Percentiles rank a stretch among this genome's conserved stretches.
Conservation (phyloP, 1,284 basidiomycete genomes). For the Marasmius oreades region DNA sequence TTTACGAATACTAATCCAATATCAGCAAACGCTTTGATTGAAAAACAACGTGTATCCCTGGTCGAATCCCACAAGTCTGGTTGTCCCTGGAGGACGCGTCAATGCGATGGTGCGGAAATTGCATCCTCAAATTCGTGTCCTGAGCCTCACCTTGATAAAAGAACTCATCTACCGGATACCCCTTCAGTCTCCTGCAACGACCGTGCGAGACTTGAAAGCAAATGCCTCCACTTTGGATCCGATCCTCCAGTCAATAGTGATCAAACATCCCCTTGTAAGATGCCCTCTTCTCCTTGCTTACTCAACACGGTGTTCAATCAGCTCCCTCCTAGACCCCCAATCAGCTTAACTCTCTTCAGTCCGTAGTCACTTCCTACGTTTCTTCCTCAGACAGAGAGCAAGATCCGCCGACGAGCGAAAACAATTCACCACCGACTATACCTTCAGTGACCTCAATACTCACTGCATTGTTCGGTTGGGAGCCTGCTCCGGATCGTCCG, state of each 20-base stretch:
- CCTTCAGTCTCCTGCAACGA: slow-evolving; percentile 57
- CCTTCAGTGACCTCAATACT: slow-evolving; percentile 57
- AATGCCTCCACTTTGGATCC: slow-evolving; percentile 52
- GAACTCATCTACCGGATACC: slow-evolving; percentile 74
- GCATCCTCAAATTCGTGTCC: background rate
- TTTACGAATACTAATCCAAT: background rate
- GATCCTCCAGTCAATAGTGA: slow-evolving; percentile 47
- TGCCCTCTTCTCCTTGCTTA: background rate
- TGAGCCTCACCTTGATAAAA: slow-evolving; percentile 30
- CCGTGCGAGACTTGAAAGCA: slow-evolving; percentile 56
- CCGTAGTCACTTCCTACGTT: slow-evolving; percentile 31
- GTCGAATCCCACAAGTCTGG: slow-evolving; percentile 72
- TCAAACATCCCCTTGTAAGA: slow-evolving; percentile 71
- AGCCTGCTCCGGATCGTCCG: slow-evolving; percentile 41
- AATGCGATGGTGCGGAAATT: slow-evolving; percentile 65
- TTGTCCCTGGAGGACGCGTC: slow-evolving; percentile 76
- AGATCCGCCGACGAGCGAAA: slow-evolving; percentile 11
- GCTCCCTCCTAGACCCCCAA: slow-evolving; percentile 36
- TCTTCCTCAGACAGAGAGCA: slow-evolving; percentile 12
- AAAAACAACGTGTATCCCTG: slow-evolving; percentile 63
- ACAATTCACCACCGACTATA: slow-evolving; percentile 14
- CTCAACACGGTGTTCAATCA: slow-evolving; percentile 8
- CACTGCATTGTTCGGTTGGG: slow-evolving; percentile 69
- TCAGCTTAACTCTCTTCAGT: slow-evolving; percentile 41
- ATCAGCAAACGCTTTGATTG: slow-evolving; percentile 61